Base-by-base conservation (phyloP, 225 moss, liverwort and hornwort species). In the Climacium dendroides region DNA sequence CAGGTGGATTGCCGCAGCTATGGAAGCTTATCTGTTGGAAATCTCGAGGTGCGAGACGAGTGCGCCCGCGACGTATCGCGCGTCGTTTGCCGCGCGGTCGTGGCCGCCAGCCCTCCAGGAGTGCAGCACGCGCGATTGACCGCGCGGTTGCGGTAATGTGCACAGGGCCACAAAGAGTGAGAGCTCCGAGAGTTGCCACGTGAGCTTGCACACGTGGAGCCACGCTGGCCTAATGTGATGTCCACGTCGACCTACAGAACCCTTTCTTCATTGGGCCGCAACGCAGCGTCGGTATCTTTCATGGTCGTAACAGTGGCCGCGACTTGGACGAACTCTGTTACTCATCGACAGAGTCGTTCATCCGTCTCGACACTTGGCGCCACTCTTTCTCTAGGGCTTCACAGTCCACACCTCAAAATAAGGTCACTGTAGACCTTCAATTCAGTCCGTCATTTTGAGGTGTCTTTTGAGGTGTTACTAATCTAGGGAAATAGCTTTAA, bases 21-120 rank as follows among this genome's bases (percentile, higher is more conserved):
- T 10, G 77, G 60, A 88, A 74, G 89, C 92, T 92, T 92, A 92
- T 92, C 92, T 92, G 89, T 11, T 89, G 71, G 89, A 88, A 82
- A 92, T 90, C 89, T 87, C 61, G 11, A 81, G 69, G 88, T 70
- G 86, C 88, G 53, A 87, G 79, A 83, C 47, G 78, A 60, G 11
- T n/a, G 10, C 29, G 12, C 43, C 37, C 9, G 53, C 60, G 57
- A 52, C 45, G 80, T 70, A 59, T 20, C 60, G 75, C 74, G 85
- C 88, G 78, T 26, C 19, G 70, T 90, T 88, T 13, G 45, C 54
- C 55, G 90, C 85, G 79, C 6, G 66, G 86, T 79, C 39, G 23
- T 35, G 71, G 29, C 48, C 76, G 86, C 24, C 41, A 83, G 48
- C 19, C 48, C 55, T 35, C 87, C 87, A 70, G 43, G 20, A 43